phyloP scores from a whole-genome alignment of 441 rosid genomes.

The Gossypium schwendimanii region DNA sequence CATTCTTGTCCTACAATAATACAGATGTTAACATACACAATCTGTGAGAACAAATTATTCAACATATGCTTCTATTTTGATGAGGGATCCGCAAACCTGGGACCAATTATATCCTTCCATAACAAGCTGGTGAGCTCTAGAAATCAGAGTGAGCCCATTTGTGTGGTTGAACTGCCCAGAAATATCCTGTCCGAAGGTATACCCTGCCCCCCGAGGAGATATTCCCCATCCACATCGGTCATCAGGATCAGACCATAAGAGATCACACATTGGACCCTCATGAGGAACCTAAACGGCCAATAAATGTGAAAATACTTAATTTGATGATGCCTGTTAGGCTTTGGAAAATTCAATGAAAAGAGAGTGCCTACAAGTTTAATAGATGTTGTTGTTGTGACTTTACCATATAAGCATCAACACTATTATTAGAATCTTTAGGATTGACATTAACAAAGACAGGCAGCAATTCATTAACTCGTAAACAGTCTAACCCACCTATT shows the following conservation, averaged over 20 bases:
- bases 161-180: conserved; percentile 59
- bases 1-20: conserved; percentile 32
- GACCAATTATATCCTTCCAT: conserved; percentile 72
- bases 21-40: background rate
- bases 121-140: conserved; percentile 67
- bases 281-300: conserved; percentile 43
- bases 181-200: conserved; percentile 61
- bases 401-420: background rate
- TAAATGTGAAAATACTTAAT: background rate
- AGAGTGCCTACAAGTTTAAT: background rate
- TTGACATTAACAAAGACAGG: background rate
- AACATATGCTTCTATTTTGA: background rate
- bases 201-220: conserved; percentile 65
- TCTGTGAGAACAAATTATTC: background rate
- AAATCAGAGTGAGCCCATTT: conserved; percentile 51
- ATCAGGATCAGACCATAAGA: conserved; percentile 72
- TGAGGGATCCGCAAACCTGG: conserved; percentile 34
- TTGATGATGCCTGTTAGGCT: background rate
- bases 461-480: background rate
- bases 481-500: background rate
- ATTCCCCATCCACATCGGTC: conserved; percentile 61
- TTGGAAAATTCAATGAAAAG: background rate
- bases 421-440: background rate
- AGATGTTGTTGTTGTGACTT: background rate
- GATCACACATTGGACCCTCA: conserved; percentile 76